Evolutionary conservation across 345 rosid genomes (phyloP).

Genomic region (Pugionium dolabratum): DNA sequence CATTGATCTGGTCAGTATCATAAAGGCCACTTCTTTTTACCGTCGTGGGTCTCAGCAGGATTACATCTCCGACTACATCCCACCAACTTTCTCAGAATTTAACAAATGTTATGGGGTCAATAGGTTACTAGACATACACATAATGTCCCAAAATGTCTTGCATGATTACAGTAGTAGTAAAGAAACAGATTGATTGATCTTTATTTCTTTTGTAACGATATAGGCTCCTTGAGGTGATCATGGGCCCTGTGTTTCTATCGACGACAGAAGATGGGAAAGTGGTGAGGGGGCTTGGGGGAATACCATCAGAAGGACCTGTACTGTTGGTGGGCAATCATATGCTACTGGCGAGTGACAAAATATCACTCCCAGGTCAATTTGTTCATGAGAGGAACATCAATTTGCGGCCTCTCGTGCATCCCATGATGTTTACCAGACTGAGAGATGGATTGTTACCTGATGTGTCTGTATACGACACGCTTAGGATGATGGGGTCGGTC

Average conservation of each 20-base stretch:
- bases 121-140: constrained; percentile 21
- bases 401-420: constrained; percentile 74
- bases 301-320: constrained; percentile 83
- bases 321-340: constrained; percentile 79
- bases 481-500: constrained; percentile 67
- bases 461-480: constrained; percentile 40
- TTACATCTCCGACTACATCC: constrained; percentile 55
- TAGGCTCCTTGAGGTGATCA: constrained; percentile 44
- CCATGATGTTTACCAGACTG: constrained; percentile 51
- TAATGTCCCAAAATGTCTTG: constrained; percentile 22
- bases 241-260: constrained; percentile 71
- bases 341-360: constrained; percentile 64
- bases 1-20: constrained; percentile 57
- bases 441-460: constrained; percentile 48
- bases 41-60: constrained; percentile 58
- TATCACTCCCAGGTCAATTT: constrained; percentile 52
- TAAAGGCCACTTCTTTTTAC: constrained; percentile 64
- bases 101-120: constrained; percentile 35
- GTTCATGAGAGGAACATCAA: constrained; percentile 59
- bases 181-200: constrained; percentile 16
- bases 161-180: constrained; percentile 11
- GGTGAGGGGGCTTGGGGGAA: constrained; percentile 71
- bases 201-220: constrained; percentile 3
- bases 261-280: constrained; percentile 68
- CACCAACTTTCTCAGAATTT: constrained; percentile 59